Evolutionary conservation across 495 filamentous ascomycete species (phyloP).

Genomic region (Aspergillus bertholletiae): DNA sequence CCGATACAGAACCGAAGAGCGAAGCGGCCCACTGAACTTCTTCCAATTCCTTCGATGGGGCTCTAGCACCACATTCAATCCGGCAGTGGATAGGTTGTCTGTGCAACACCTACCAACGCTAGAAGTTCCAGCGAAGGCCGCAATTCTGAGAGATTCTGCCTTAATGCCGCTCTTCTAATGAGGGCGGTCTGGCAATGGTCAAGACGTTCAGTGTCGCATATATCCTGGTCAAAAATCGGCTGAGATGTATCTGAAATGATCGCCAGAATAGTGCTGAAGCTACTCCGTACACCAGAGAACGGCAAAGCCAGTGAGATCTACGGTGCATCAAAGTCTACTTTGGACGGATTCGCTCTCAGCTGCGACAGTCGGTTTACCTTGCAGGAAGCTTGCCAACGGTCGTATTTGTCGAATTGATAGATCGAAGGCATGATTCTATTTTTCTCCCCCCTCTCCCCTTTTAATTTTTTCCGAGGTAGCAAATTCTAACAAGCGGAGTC

Average conservation of each 20-base stretch:
- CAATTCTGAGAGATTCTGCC: background rate
- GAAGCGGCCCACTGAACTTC: background rate
- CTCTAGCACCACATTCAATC: background rate
- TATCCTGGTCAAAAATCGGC: background rate
- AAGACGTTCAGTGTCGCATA: background rate
- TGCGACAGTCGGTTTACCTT: background rate
- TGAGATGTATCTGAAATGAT: slow-evolving; percentile 8
- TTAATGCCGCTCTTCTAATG: background rate
- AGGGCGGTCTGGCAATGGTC: background rate
- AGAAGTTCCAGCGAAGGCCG: background rate
- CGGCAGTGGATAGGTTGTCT: background rate
- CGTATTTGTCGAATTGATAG: background rate
- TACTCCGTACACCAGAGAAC: slow-evolving; percentile 10
- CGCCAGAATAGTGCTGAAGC: slow-evolving; percentile 9
- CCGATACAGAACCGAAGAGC: no score
- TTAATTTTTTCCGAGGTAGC: background rate
- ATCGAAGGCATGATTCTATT: no score
- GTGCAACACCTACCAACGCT: background rate
- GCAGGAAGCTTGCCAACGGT: background rate
- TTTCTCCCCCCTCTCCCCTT: background rate
- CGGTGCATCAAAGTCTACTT: background rate
- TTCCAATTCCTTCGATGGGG: background rate
- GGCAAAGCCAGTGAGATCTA: background rate
- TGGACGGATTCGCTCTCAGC: background rate
- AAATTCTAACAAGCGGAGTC: slow-evolving; percentile 1